Evolutionary conservation across 1,284 basidiomycete genomes (phyloP).

Genomic region (Moesziomyces parantarcticus): DNA sequence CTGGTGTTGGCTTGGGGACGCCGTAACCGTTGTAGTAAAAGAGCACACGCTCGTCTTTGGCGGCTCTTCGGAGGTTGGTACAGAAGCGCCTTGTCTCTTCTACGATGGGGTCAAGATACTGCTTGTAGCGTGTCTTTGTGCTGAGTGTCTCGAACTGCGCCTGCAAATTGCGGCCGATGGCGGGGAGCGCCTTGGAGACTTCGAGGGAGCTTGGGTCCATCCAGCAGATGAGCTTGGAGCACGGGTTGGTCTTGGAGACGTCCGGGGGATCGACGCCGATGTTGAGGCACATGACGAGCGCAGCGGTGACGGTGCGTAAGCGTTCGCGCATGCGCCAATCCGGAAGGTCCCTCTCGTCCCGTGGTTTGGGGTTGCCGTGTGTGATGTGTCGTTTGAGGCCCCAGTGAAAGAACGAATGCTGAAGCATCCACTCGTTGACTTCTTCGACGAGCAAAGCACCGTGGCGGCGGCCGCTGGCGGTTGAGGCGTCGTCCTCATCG

Average conservation of each 20-base stretch:
- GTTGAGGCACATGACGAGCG: slow-evolving; percentile 94
- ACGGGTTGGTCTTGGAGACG: slow-evolving; percentile 95
- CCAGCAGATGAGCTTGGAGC: slow-evolving; percentile 95
- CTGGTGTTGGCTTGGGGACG: slow-evolving; percentile 94
- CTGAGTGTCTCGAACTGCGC: slow-evolving; percentile 93
- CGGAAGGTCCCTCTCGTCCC: slow-evolving; percentile 75
- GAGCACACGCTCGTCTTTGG: slow-evolving; percentile 91
- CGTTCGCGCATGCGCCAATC: slow-evolving; percentile 80
- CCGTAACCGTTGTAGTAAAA: slow-evolving; percentile 99
- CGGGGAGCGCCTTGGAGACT: slow-evolving; percentile 67
- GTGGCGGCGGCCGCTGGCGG: slow-evolving; percentile 61
- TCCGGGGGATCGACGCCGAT: slow-evolving; percentile 98
- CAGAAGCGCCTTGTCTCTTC: slow-evolving; percentile 94
- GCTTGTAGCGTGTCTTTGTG: slow-evolving; percentile 74
- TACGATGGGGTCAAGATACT: slow-evolving; percentile 90
- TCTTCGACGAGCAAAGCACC: slow-evolving; percentile 63
- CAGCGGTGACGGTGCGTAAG: slow-evolving; percentile 86
- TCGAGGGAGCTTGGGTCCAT: slow-evolving; percentile 92
- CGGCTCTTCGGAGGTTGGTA: slow-evolving; percentile 82
- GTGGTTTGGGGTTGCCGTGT: slow-evolving; percentile 81
- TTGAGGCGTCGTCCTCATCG: slow-evolving; percentile 57
- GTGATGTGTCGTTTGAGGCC: slow-evolving; percentile 81
- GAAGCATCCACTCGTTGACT: slow-evolving; percentile 63
- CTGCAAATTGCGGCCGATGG: slow-evolving; percentile 89
- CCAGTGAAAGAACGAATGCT: slow-evolving; percentile 66